A percentile compares a stretch with the other conserved stretches of the same genome.
Evolutionary conservation across 2,329 filamentous ascomycete species (phyloP).

Genomic region (Curvularia verruculosa): DNA sequence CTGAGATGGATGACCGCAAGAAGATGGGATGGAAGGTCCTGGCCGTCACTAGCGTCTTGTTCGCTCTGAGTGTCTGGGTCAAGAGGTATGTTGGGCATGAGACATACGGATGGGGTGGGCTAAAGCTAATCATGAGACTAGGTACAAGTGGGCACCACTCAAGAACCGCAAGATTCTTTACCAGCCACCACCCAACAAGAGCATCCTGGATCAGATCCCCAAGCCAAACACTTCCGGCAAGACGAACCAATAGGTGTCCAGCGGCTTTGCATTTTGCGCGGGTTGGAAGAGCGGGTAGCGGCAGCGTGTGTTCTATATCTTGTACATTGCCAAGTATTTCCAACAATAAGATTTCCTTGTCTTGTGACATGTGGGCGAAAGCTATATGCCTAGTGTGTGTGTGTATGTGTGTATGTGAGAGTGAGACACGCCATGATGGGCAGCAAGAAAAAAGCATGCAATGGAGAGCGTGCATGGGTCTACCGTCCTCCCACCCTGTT

Average conservation of each 20-base stretch:
- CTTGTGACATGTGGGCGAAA: constrained; percentile 7
- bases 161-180: constrained; percentile 96
- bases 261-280: constrained; percentile 26
- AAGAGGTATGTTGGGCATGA: constrained; percentile 68
- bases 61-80: constrained; percentile 91
- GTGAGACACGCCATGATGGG: background rate
- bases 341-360: constrained; percentile 40
- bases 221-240: constrained; percentile 41
- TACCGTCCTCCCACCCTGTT: background rate
- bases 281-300: constrained; percentile 28
- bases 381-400: no score
- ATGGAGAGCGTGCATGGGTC: background rate
- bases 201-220: constrained; percentile 38
- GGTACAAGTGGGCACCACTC: constrained; percentile 96
- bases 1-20: constrained; percentile 99
- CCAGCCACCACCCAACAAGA: constrained; percentile 66
- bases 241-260: constrained; percentile 41
- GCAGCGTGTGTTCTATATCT: constrained; percentile 48
- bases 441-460: background rate
- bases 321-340: constrained; percentile 49
- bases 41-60: constrained; percentile 76
- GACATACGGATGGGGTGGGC: background rate
- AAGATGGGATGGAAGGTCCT: constrained; percentile 99
- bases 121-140: constrained; percentile 42
- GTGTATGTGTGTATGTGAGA: background rate